Evolutionary conservation across 2,329 filamentous ascomycete genomes (phyloP).

Genomic region (Fusarium phyllophilum): DNA sequence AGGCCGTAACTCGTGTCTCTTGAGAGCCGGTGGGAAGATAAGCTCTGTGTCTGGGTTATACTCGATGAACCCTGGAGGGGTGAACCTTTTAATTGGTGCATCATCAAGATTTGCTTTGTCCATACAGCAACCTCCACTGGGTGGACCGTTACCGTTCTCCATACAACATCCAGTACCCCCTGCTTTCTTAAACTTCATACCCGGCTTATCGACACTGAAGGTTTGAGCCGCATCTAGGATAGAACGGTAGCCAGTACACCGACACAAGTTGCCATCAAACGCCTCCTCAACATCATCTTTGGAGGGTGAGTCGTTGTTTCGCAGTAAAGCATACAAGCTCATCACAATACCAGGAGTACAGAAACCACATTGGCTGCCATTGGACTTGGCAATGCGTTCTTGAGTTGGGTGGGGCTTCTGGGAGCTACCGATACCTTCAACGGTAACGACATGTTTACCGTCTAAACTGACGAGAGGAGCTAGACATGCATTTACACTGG

Average conservation of each 20-base stretch:
- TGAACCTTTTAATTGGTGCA: slow-evolving; percentile 74
- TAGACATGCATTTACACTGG: slow-evolving; percentile 94
- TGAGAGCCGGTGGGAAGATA: slow-evolving; percentile 89
- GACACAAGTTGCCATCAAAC: slow-evolving; percentile 95
- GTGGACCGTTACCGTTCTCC: slow-evolving; percentile 64
- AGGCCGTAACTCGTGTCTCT: slow-evolving; percentile 83
- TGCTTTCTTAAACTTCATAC: slow-evolving; percentile 56
- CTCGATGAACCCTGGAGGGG: slow-evolving; percentile 89
- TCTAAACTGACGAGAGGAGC: slow-evolving; percentile 93
- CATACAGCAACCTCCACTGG: slow-evolving; percentile 73
- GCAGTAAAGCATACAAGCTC: slow-evolving; percentile 91
- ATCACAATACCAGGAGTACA: slow-evolving; percentile 98
- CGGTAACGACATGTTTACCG: slow-evolving; percentile 97
- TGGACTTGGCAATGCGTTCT: slow-evolving; percentile 88
- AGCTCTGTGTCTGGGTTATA: slow-evolving; percentile 94
- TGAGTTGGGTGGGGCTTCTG: slow-evolving; percentile 89
- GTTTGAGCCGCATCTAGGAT: slow-evolving; percentile 95
- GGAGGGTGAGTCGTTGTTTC: slow-evolving; percentile 82
- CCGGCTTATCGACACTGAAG: slow-evolving; percentile 70
- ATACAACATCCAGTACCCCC: slow-evolving; percentile 74
- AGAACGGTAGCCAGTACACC: slow-evolving; percentile 94
- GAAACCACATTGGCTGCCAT: slow-evolving; percentile 93
- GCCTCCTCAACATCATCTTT: slow-evolving; percentile 92
- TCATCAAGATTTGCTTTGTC: slow-evolving; percentile 61
- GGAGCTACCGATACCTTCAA: slow-evolving; percentile 93